Base-by-base conservation (phyloP, 2,329 filamentous ascomycete species). In the Escovopsis sp. region DNA sequence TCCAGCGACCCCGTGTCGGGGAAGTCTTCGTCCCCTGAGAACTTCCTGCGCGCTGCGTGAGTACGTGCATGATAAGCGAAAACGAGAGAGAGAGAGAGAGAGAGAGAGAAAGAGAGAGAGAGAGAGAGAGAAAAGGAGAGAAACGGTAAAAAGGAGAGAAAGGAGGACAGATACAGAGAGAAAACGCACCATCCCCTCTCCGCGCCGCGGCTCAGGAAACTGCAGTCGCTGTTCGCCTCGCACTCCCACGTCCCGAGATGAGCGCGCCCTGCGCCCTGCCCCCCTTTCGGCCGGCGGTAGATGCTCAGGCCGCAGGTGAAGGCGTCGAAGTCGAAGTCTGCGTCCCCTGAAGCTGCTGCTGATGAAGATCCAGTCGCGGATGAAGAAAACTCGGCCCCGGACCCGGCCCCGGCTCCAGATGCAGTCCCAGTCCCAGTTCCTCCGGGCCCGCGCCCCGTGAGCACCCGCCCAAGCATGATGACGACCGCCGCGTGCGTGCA, bases 401-500 rank as follows among this genome's bases (percentile, higher is more conserved):
- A n/a, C n/a, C n/a, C n/a, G n/a, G n/a, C n/a, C n/a, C n/a, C n/a
- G n/a, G n/a, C n/a, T n/a, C n/a, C n/a, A 82, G 41, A 73, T 73
- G 7, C 75, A 75, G 28, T 77, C 68, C 56, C 82, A 76, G 26
- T 30, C 26, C 26, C 26, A 30, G 6, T 9, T 9, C 9, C 26
- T 1, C 76, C 71, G 0, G 88, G 88, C 71, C 89, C 79, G 18
- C 61, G 54, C 0, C 86, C 87, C 2, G 88, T 95, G 52, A 98
- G 66, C 1, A 77, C 79, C 35, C 91, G 73, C 1, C 89, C 89
- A 50, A 91, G 74, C 8, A 84, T 82, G 57, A 98, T 95, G 54
- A 96, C 74, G 10, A 81, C 77, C 4, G 91, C 91, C 2, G 91
- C 91, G 65, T 98, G 91, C 1, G 85, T 82, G 62, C 85, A 94